Evolutionary conservation across 139 green algal genomes (phyloP).

Genomic region (Closterium sp.): DNA sequence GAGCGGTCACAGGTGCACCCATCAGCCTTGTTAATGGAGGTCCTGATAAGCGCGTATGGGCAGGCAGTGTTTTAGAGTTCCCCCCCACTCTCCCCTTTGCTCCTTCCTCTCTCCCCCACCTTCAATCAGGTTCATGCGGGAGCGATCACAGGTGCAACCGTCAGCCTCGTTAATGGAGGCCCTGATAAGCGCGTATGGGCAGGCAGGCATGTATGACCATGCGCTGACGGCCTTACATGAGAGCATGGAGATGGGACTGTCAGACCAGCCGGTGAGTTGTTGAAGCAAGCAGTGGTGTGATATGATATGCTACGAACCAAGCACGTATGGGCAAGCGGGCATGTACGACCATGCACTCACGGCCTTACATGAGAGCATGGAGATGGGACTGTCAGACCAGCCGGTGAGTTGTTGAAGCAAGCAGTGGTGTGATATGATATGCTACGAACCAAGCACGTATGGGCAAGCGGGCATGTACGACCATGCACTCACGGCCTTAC

Average conservation of each 20-base stretch:
- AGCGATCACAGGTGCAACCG: background rate
- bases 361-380: background rate
- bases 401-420: too few relatives aligned
- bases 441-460: background rate
- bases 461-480: background rate
- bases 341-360: background rate
- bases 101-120: too few relatives aligned
- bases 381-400: background rate
- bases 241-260: background rate
- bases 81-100: too few relatives aligned
- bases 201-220: background rate
- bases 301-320: too few relatives aligned
- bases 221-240: background rate
- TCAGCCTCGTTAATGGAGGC: background rate
- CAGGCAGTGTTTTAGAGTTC: too few relatives aligned
- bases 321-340: background rate
- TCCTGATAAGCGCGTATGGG: too few relatives aligned
- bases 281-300: too few relatives aligned
- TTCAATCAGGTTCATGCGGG: background rate
- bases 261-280: background rate
- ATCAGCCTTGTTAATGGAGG: too few relatives aligned
- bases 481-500: background rate
- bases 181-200: background rate
- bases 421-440: too few relatives aligned
- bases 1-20: too few relatives aligned